Evolutionary conservation across 805 yeast genomes (phyloP), one percentile per base, ranked within the genome.

Genomic region (Torulaspora delbrueckii): DNA sequence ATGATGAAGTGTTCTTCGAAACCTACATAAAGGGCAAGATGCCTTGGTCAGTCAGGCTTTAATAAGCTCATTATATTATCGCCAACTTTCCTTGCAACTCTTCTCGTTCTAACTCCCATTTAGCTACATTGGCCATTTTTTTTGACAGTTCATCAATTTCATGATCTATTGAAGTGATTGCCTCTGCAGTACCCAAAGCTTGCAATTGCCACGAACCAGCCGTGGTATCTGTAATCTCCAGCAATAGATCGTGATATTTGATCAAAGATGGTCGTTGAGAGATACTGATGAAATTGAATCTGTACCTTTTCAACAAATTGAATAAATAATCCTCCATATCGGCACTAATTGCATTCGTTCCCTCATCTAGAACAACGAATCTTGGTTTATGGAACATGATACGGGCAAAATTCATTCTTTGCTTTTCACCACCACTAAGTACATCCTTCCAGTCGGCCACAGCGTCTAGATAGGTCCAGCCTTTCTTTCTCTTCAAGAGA

Each of bases 381-480:
- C 77, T 76, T 39, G 96, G 96, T 43, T 77, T 77, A 61, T 84
- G 86, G 69, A 83, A 87, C 54, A 89, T 68, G 2, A 89, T 77
- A 56, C 96, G 75, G 0, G 97, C 96, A 70, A 89, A 85, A 64
- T 87, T 80, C 63, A 89, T 76, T 60, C 96, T 79, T 70, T 89
- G 97, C 67, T 87, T 83, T 64, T 89, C 97, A 46, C 97, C 97
- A n/a, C 97, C 97, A 66, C 93, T 84, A 53, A 89, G 75, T n/a
- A 89, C 84, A 61, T 85, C 95, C 58, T 82, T 82, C 96, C 96
- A 89, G 54, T 82, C 87, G 48, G 82, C 75, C 8, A 66, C 55
- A 4, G 72, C 60, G 51, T 73, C 69, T 26, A 73, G 62, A 51
- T 69, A 70, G 30, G 66, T 66, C 67, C 75, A 66, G 8, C 81